Base-by-base conservation (phyloP, 1,284 basidiomycete genomes). In the Ganoderma sinense region DNA sequence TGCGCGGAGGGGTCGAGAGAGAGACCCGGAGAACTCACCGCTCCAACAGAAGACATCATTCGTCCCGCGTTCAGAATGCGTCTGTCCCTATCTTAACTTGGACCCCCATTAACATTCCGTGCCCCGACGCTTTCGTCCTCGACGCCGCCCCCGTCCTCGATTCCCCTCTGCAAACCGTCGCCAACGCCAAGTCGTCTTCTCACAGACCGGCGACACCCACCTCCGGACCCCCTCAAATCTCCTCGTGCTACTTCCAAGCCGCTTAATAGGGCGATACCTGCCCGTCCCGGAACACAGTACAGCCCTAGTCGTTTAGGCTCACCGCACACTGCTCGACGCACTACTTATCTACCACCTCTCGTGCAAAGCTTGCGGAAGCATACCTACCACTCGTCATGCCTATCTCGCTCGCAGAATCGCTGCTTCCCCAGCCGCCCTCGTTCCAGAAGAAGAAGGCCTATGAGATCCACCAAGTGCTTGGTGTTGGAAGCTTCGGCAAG, bases 381-480 rank as follows among this genome's bases (percentile, higher is more conserved):
- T 18, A 5, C 13, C 16, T n/a, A 40, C n/a, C 36, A 64, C 8
- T 33, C 51, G 26, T 58, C 71, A 76, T 75, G 75, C 59, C 66
- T 7, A 51, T 85, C 31, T 83, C 83, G 7, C 71, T 85, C 59
- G 81, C 81, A 68, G 85, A 86, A 66, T 77, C 81, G 6, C 76
- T 97, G 58, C 86, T 96, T 13, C 88, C 91, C 0, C 95, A 97
- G 77, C 95, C 95, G 1, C 85, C 93, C 0, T 94, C 92, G 68
- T 96, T 94, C 78, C 82, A 82, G 76, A 96, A 96, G 86, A 97
- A 96, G 85, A 93, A 91, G 78, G 82, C 88, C 29, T 95, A 94
- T 76, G 89, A 92, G 71, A 83, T 93, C 1, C 90, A 93, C 67
- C 86, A 91, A 45, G 85, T 91, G 18, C 83, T 97, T 2, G 96